Evolutionary conservation across 495 filamentous ascomycete genomes (phyloP), one percentile per base, ranked within the genome.

Genomic region (Aspergillus carlsbadensis): DNA sequence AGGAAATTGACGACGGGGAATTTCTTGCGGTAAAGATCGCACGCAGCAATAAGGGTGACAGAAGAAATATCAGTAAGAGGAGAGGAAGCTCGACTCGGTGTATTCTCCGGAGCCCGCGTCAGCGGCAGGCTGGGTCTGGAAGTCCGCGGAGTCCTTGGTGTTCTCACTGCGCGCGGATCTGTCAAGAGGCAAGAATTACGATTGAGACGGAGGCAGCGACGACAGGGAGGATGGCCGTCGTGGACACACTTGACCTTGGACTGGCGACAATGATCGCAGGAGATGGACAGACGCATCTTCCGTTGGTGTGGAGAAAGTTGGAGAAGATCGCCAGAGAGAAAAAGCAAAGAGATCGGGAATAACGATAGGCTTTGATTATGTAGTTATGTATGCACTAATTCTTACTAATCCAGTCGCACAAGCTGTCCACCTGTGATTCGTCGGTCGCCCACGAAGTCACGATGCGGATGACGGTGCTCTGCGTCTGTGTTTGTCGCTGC

Each of bases 221-320:
- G 71, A 55, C 74, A 77, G 1, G 74, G 74, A 0, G 74, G 66
- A 2, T 58, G 65, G 26, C 74, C 72, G 13, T 75, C 64, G 63
- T 77, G 72, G 4, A 72, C 44, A 33, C 74, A 77, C 58, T 76
- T 77, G 43, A 77, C 72, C 43, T 77, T 77, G 33, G 74, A 69
- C 55, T 69, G 68, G 13, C 73, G 69, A 60, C 73, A 77, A 52
- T 60, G 60, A 60, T 70, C 67, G 65, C 73, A 77, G 29, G 73
- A 77, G 59, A 74, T 71, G 29, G 73, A 77, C 36, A 77, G 58
- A 22, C 73, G 65, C 73, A 77, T 76, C 45, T 15, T 54, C 26
- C n/a, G 35, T 7, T 21, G 20, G 11, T n/a, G 8, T 20, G 35
- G 24, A 26, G 40, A 58, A 13, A n/a, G n/a, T 34, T 11, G 26